These are phyloP conservation scores for Ambispora gerdemannii DNA, from an alignment of 192 early-diverging fungal species.

Conservation along the genomic window DNA sequence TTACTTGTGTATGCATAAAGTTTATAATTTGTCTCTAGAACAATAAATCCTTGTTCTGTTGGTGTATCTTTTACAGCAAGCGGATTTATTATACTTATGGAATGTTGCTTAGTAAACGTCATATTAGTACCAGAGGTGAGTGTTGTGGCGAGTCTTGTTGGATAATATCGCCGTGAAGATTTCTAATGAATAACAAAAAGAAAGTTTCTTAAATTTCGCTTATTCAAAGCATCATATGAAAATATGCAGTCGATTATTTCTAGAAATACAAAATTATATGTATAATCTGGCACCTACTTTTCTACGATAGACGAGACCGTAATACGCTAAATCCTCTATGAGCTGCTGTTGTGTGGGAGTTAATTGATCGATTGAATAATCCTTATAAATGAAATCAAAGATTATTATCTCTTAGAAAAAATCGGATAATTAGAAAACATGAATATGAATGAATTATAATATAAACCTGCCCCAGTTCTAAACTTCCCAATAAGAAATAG, in stretches of 20 bases:
- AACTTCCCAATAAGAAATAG: constrained; percentile 86
- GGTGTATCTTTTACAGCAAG: constrained; percentile 41
- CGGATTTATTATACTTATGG: too few species aligned
- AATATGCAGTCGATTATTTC: too few species aligned
- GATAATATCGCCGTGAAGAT: constrained; percentile 75
- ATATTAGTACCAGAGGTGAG: constrained; percentile 86
- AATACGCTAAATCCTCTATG: constrained; percentile 83
- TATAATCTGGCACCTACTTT: too few species aligned
- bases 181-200: too few species aligned
- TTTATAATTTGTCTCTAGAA: constrained; percentile 93
- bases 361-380: constrained; percentile 83
- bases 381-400: constrained; percentile 37
- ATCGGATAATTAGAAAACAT: too few species aligned
- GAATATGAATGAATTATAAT: background rate
- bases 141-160: constrained; percentile 86
- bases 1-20: constrained; percentile 91
- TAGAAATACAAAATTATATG: too few species aligned
- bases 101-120: too few species aligned
- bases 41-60: constrained; percentile 74
- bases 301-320: constrained; percentile 87
- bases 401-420: too few species aligned
- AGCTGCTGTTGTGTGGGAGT: constrained; percentile 81
- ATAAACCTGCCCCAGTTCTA: constrained; percentile 79
- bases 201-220: too few species aligned
- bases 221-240: too few species aligned